Evolutionary conservation across 805 yeast genomes (phyloP), one percentile per base, ranked within the genome.

Genomic region (Candida methanosorbosa): DNA sequence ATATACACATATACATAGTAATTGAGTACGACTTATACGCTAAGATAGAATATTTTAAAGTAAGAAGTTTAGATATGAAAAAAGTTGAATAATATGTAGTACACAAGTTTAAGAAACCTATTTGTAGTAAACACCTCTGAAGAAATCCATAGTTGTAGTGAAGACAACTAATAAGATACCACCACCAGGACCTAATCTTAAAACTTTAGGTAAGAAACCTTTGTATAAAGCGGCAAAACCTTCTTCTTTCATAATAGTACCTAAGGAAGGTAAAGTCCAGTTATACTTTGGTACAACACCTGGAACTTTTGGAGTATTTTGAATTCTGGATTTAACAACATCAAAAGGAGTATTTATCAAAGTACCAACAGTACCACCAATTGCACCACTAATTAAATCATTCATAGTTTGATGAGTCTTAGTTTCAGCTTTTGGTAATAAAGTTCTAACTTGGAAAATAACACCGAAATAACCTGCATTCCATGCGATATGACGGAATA

Each of bases 111-210:
- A 27, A 23, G 4, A 27, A 5, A n/a, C 11, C 14, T 29, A 52
- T 30, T 49, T 48, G 40, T 60, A 61, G 32, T 70, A 70, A 32
- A 61, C 28, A n/a, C 63, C 63, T 66, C 88, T 75, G 71, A 92
- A 92, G 67, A 86, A 85, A 57, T 88, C 96, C 94, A 88, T 87
- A 44, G 88, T 78, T 18, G 86, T 70, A 29, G 96, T 86, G 71
- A 87, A 92, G n/a, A 92, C 98, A 32, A 92, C 97, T 57, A 92
- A 72, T 53, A 92, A 67, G 47, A 92, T 87, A 68, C 99, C 99
- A 59, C 99, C 99, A 54, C 99, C 99, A 41, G 99, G 98, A 32
- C 97, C 98, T 46, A 92, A 71, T 73, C 99, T 80, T 55, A 92
- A 70, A 11, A 92, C 97, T 70, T 92, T 92, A 47, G 99, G 99